phyloP scores from a whole-genome alignment of 192 early-diverging fungal species.

The Pilobolus umbonatus region DNA sequence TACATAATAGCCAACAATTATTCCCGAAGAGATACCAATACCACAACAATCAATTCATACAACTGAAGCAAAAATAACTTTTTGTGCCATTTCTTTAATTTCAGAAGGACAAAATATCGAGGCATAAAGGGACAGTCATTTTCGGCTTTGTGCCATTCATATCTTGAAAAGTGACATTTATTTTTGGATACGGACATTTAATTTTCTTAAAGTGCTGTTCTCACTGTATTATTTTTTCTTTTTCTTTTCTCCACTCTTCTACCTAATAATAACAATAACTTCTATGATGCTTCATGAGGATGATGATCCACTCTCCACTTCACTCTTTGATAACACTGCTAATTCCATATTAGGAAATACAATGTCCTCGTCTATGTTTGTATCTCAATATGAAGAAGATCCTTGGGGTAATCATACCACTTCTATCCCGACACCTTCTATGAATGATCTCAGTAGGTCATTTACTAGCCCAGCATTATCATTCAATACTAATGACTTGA shows the following conservation, averaged over 20 bases:
- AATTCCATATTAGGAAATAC: constrained; percentile 11
- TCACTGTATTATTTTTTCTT: background rate
- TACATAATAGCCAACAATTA: too few relatives aligned
- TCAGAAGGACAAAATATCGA: too few relatives aligned
- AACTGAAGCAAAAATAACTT: too few relatives aligned
- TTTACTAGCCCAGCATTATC: background rate
- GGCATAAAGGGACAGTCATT: too few relatives aligned
- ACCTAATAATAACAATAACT: background rate
- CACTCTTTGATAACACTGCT: constrained; percentile 22
- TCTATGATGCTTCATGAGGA: constrained; percentile 33
- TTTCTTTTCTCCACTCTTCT: constrained; percentile 15
- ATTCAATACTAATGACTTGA: background rate
- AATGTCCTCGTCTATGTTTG: constrained; percentile 23
- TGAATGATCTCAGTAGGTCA: too few relatives aligned
- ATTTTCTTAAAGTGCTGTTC: background rate
- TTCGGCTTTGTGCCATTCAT: too few relatives aligned
- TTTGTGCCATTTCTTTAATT: too few relatives aligned
- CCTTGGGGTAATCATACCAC: constrained; percentile 23
- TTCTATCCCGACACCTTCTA: background rate
- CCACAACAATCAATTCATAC: too few relatives aligned
- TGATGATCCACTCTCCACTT: constrained; percentile 22
- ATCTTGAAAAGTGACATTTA: too few relatives aligned
- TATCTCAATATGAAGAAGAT: constrained; percentile 27
- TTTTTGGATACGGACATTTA: background rate
- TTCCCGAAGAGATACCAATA: too few relatives aligned